Evolutionary conservation across 495 filamentous ascomycete genomes (phyloP).

Genomic region (Xylaria castorea): DNA sequence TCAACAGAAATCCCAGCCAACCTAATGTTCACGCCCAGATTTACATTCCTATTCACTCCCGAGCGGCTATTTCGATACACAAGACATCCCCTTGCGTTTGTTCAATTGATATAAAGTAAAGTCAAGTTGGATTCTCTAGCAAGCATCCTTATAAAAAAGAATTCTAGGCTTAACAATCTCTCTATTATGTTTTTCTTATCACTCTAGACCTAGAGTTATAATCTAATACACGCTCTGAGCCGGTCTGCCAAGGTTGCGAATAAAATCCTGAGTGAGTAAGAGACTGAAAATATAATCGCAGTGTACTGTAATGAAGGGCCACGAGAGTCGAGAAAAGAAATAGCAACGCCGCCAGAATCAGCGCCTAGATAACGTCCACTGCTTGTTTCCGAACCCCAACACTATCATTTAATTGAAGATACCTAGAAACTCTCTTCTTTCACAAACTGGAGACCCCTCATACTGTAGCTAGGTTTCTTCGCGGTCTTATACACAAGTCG

Average conservation of each 20-base stretch:
- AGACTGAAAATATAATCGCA: background rate
- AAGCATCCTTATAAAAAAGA: background rate
- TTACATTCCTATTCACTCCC: no score
- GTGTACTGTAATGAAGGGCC: no score
- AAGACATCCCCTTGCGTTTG: background rate
- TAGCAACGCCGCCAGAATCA: background rate
- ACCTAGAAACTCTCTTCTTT: background rate
- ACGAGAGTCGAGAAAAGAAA: background rate
- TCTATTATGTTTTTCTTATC: background rate
- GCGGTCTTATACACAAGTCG: background rate
- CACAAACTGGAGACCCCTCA: background rate
- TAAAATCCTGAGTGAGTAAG: background rate
- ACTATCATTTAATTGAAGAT: background rate
- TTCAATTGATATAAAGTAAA: background rate
- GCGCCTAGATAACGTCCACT: background rate
- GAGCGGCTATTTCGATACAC: no score
- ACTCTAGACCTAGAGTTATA: background rate
- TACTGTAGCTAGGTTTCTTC: background rate
- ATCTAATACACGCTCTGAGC: background rate
- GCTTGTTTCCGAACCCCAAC: background rate
- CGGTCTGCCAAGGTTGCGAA: background rate
- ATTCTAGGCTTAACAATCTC: background rate
- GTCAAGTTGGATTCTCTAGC: background rate
- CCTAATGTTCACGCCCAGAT: no score
- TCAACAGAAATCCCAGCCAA: no score